Evolutionary conservation across 345 rosid species (phyloP), one percentile per base, ranked within the genome.

Genomic region (Heritiera fomes): DNA sequence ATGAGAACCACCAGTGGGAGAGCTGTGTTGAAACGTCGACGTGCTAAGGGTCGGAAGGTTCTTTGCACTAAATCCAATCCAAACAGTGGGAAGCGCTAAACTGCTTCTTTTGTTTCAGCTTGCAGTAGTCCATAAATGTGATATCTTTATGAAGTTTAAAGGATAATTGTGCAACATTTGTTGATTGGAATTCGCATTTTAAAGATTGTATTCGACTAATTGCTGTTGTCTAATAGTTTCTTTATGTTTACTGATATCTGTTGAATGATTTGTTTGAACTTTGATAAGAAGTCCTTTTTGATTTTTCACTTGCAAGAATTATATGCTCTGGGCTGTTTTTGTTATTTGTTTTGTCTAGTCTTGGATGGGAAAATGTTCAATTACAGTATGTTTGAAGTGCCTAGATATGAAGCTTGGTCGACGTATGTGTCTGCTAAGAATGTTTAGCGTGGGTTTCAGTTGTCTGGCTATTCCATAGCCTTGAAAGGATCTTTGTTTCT

Each of bases 41-140:
- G 99, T 62, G 98, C 94, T 71, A 94, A 96, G 86, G 98, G 99
- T 61, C 86, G 98, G 0, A 72, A 88, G 92, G 90, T 92, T 46
- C 98, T 96, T 74, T 96, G 99, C 82, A 85, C 98, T 50, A 94
- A 96, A 90, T 87, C 99, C 75, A 77, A 93, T 80, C 93, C 97
- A 20, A 91, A 86, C 81, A 89, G 97, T 4, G 97, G 98, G 77
- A 93, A 91, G 80, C 84, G 85, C 23, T 89, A 53, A 79, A 83
- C 15, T 8, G 18, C 20, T 62, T 43, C n/a, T 23, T 17, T 73
- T 53, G 50, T 41, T 63, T 75, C 70, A 52, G 50, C 23, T 23
- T 46, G 56, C 18, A 23, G 7, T 2, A 55, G 9, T 23, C 14
- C 9, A 43, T 23, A 10, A 70, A 70, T 14, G 34, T 79, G 49